These are phyloP conservation scores for Saturnispora besseyi DNA, from an alignment of 805 yeast species.

Conservation along the genomic window DNA sequence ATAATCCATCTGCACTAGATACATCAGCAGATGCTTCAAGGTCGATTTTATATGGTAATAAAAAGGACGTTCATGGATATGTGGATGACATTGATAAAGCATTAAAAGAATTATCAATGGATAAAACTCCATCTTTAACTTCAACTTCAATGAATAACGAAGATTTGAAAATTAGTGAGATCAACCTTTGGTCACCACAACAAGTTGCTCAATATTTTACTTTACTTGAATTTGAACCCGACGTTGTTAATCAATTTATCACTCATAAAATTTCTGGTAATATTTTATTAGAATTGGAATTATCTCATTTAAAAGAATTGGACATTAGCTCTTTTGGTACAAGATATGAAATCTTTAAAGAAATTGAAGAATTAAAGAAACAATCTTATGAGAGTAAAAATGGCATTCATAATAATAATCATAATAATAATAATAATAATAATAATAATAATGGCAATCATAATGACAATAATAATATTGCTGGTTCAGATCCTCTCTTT, in stretches of 20 bases:
- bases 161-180: constrained; percentile 38
- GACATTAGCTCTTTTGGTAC: constrained; percentile 93
- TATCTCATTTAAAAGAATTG: constrained; percentile 79
- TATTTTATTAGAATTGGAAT: constrained; percentile 76
- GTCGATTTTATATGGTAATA: not conserved
- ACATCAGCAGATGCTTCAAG: not conserved
- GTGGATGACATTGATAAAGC: constrained; percentile 70
- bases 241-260: constrained; percentile 70
- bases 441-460: not conserved
- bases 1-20: not conserved
- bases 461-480: not conserved
- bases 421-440: not conserved
- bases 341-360: constrained; percentile 83
- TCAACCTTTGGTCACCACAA: constrained; percentile 68
- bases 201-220: constrained; percentile 78
- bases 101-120: constrained; percentile 45
- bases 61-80: constrained; percentile 29
- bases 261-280: constrained; percentile 85
- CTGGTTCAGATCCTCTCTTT: not conserved
- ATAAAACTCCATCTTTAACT: not conserved
- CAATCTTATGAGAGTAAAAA: constrained; percentile 13
- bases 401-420: too few species aligned
- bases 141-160: not conserved
- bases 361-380: constrained; percentile 59
- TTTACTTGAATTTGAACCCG: constrained; percentile 60